Evolutionary conservation across 768 basidiomycete species (phyloP).

Genomic region (Grammothele lineata): DNA sequence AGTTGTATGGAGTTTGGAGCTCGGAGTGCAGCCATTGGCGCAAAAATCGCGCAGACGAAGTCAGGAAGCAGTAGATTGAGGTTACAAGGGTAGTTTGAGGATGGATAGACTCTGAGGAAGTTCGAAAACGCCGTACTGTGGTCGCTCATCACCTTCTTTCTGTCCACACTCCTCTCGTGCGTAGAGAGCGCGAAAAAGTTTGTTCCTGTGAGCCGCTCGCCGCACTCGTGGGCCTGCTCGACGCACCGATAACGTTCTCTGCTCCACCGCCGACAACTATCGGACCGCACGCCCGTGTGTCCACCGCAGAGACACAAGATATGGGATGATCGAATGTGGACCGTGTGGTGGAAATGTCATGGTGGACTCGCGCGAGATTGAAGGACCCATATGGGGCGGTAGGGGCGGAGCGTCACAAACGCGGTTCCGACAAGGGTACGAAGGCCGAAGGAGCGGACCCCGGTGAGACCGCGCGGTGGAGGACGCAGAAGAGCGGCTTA

Average conservation of each 20-base stretch:
- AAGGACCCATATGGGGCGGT: neutral
- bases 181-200: constrained; percentile 73
- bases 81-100: no score
- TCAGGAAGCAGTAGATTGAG: neutral
- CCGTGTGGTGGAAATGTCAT: no score
- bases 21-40: neutral
- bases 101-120: no score
- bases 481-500: constrained; percentile 29
- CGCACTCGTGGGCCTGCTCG: constrained; percentile 45
- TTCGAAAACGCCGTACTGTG: neutral
- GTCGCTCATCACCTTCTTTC: constrained; percentile 76
- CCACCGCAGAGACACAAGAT: no score
- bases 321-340: neutral
- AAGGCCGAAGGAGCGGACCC: no score
- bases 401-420: no score
- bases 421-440: no score
- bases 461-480: no score
- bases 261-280: constrained; percentile 64
- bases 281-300: neutral
- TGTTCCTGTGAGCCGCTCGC: constrained; percentile 58
- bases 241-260: constrained; percentile 52
- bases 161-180: constrained; percentile 52
- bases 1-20: no score
- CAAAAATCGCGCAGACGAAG: neutral
- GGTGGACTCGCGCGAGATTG: neutral